These are phyloP conservation scores for Syzygium oleosum DNA, from an alignment of 345 rosid genomes.

Conservation along the genomic window DNA sequence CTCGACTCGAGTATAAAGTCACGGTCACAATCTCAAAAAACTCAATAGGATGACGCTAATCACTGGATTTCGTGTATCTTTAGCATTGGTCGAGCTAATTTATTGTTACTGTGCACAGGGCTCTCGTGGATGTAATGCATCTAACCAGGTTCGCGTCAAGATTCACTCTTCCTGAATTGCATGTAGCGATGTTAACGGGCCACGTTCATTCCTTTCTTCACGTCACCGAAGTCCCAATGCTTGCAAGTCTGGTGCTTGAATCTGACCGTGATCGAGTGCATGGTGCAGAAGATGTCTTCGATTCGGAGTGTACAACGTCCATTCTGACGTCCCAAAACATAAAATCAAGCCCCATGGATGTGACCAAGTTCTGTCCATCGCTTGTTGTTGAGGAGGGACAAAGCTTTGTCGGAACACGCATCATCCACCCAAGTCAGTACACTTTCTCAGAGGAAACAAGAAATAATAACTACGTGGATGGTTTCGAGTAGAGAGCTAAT, in stretches of 20 bases:
- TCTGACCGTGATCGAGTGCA: not conserved
- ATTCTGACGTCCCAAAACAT: not conserved
- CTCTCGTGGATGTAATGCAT: not conserved
- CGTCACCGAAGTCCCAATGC: not conserved
- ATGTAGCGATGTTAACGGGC: not conserved
- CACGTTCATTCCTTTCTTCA: not conserved
- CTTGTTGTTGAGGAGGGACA: not conserved
- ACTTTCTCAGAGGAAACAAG: too few species aligned
- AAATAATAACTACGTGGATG: too few species aligned
- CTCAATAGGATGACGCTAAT: not conserved
- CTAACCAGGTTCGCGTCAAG: not conserved
- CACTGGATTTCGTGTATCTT: not conserved
- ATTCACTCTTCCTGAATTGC: not conserved
- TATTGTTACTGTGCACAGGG: not conserved
- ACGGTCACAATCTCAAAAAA: not conserved
- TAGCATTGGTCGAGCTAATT: not conserved
- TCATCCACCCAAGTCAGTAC: not conserved
- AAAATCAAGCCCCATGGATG: not conserved
- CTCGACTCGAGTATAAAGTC: not conserved
- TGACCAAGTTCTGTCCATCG: not conserved
- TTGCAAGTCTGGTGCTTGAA: not conserved
- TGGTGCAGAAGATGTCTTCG: not conserved
- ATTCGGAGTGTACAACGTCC: not conserved
- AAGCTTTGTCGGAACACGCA: not conserved
- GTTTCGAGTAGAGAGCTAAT: not conserved